Evolutionary conservation across 345 rosid species (phyloP), one percentile per base, ranked within the genome.

Genomic region (Stellera chamaejasme): DNA sequence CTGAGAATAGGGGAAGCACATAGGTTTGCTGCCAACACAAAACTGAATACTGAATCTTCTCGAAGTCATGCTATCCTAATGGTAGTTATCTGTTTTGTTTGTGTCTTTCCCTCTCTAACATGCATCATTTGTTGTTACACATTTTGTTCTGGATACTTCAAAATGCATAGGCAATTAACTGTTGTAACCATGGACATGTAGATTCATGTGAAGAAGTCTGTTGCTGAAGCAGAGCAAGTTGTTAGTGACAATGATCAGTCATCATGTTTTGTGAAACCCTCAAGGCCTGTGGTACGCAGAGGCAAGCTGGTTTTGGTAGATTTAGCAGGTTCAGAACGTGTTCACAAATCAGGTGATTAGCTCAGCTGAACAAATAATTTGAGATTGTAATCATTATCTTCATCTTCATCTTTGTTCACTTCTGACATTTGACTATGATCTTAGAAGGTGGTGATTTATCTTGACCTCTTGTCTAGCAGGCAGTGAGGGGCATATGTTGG

Each of bases 271-370:
- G 77, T 83, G 52, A 84, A 85, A 72, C 86, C 80, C 63, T 70
- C 79, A 32, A 85, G 81, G 69, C 92, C 95, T 13, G 68, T 87
- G 67, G 82, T 93, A 46, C 79, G 95, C 66, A 89, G 74, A 77
- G 79, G 94, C 75, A 93, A 93, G 77, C 86, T 93, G 55, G 94
- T 87, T 62, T 70, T 93, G 52, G 97, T 93, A 47, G 99, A 93
- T 76, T 81, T 93, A 68, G 99, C 99, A 52, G 99, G 99, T 66
- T 93, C 99, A 66, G 99, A 93, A 75, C 97, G 99, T 50, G 79
- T 93, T 72, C 86, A 87, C 62, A 93, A 93, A 67, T 93, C 99
- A 72, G 99, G 99, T 93, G 53, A 60, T 58, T 68, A 23, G 41
- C 57, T 14, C 50, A 27, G 15, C 43, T 45, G 50, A 23, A 25